A percentile compares a stretch with the other conserved stretches of the same genome.
Conservation (phyloP, 208 protist genomes). For the Crithidia fasciculata region DNA sequence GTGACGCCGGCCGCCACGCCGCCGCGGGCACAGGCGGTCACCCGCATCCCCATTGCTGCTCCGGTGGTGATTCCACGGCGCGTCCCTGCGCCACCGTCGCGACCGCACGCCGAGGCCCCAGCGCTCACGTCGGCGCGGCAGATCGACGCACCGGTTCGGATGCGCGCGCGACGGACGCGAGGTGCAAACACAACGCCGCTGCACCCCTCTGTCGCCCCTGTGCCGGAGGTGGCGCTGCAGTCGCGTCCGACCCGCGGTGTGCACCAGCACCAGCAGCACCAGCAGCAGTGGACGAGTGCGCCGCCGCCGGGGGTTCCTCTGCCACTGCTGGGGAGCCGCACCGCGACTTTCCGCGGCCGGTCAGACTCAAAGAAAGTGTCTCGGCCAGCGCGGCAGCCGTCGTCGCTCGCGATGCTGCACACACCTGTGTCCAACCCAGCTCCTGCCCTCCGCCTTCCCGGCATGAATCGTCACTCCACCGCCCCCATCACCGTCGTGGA, state of each 20-base stretch:
- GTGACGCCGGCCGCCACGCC: background rate
- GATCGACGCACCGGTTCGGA: background rate
- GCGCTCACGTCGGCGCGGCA: slow-evolving; percentile 9
- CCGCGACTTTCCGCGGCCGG: background rate
- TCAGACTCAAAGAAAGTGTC: background rate
- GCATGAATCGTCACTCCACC: slow-evolving; percentile 3
- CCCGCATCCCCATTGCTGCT: background rate
- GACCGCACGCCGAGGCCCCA: background rate
- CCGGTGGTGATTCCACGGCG: background rate
- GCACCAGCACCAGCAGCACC: background rate
- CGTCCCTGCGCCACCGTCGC: background rate
- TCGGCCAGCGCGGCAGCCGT: background rate
- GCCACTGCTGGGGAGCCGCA: background rate
- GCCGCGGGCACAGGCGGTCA: background rate
- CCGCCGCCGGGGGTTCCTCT: background rate
- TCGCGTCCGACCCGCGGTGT: background rate
- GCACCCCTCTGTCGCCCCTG: background rate
- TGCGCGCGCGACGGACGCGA: background rate
- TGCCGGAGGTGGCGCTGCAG: background rate
- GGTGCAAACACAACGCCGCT: background rate
- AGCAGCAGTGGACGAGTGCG: background rate
- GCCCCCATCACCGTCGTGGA: slow-evolving; percentile 20
- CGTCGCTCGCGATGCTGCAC: background rate
- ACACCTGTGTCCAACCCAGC: background rate
- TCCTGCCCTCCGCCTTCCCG: background rate